Base-by-base conservation (phyloP, 345 rosid species). In the Eucalyptus sp. region DNA sequence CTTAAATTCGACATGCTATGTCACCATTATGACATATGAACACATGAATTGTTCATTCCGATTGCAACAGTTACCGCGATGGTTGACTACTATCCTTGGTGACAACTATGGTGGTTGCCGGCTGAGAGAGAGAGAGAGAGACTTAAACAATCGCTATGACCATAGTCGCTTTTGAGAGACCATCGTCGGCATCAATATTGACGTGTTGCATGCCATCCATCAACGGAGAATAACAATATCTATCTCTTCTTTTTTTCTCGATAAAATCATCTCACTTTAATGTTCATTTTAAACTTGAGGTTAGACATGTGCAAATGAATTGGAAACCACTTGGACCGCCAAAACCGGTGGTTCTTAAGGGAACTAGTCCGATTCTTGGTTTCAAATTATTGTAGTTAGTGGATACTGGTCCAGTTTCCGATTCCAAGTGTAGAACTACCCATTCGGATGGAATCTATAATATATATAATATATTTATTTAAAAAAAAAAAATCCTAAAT, bases 281-380 rank as follows among this genome's bases (percentile, higher is more conserved):
- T 13, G 37, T 64, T 64, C 5, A 7, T 64, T 64, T 29, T 29
- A n/a, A 51, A 52, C 24, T 52, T 0, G 1, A 52, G 24, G 3
- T 16, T n/a, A 64, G 37, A 14, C 18, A 9, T 64, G 37, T 52
- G 4, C 10, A 52, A 18, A 52, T 9, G 2, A 52, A 52, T 52
- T 52, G 4, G 8, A 52, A 52, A 1, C 24, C 10, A 7, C 10
- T 0, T 0, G 4, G 24, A 52, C 10, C 2, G 0, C 24, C 24
- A 52, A 10, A 52, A 18, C 56, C 2, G 2, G 4, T 52, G 56
- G 10, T 52, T 18, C 4, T 52, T 52, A 52, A 52, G 4, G 24
- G 56, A 18, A 52, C 1, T 52, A 52, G 24, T 52, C 24, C 24
- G 0, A 6, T 52, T 52, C 24, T 52, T 18, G 24, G 24, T 52